phyloP scores from a whole-genome alignment of 2,329 filamentous ascomycete species.

The Sclerotinia subarctica region DNA sequence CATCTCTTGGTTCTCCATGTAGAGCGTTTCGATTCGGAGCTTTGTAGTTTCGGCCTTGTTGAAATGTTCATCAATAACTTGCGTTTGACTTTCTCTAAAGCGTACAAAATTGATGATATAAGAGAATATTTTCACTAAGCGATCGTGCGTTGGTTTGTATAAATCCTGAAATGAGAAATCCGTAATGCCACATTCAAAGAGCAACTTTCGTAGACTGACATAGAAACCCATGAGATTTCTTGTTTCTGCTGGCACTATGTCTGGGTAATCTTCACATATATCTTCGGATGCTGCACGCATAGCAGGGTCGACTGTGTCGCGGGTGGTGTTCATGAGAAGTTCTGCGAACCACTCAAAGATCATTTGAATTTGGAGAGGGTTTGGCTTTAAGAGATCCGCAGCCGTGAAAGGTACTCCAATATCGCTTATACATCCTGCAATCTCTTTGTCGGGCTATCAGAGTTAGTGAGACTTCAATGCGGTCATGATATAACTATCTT shows the following conservation, averaged over 20 bases:
- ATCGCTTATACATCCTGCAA: constrained; percentile 94
- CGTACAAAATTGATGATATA: constrained; percentile 99
- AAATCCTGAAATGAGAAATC: constrained; percentile 94
- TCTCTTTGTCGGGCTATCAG: constrained; percentile 62
- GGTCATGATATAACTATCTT: constrained; percentile 28
- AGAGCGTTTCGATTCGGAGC: constrained; percentile 79
- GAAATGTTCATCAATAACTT: constrained; percentile 87
- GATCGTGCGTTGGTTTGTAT: constrained; percentile 84
- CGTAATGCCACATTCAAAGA: constrained; percentile 84
- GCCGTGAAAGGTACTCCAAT: constrained; percentile 88
- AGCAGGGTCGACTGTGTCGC: constrained; percentile 88
- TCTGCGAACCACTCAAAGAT: constrained; percentile 98
- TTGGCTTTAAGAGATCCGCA: constrained; percentile 87
- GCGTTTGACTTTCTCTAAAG: constrained; percentile 89
- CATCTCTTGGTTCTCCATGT: constrained; percentile 82
- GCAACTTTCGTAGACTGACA: constrained; percentile 71
- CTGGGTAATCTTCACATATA: constrained; percentile 76
- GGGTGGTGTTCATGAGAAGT: constrained; percentile 86
- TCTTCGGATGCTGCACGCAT: constrained; percentile 92
- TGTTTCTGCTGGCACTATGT: constrained; percentile 82
- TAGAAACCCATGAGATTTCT: constrained; percentile 97
- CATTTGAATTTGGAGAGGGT: constrained; percentile 90
- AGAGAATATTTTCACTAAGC: constrained; percentile 91
- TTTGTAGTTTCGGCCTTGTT: constrained; percentile 87
- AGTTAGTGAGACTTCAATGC: constrained; percentile 25